Base-by-base conservation (phyloP, 805 yeast genomes). In the Saccharomycopsis synnaedendra region DNA sequence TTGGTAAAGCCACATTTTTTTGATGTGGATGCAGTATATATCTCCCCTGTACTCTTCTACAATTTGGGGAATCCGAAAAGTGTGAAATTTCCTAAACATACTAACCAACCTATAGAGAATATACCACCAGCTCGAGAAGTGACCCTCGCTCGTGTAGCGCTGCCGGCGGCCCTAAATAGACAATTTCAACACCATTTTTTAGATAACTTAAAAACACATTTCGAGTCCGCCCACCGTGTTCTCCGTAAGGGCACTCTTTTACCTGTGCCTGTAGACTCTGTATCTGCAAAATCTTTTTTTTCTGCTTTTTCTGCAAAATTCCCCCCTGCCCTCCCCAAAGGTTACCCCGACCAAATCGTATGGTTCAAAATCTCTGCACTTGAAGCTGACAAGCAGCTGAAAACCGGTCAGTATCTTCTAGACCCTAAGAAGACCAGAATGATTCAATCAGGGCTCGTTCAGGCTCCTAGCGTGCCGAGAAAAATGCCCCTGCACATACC, bases 311-410 rank as follows among this genome's bases (percentile, higher is more conserved):
- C 62, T 49, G 8, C 54, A 54, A 51, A 61, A 1, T 58, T 58
- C 9, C 67, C 67, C 0, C 61, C 61, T 2, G 64, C 70, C 3
- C 63, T 76, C 2, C 87, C 88, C 0, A 62, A 66, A 3, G 86
- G 85, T 0, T 70, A 69, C 28, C 78, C 85, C 1, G 86, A 88
- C 59, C 68, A 76, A 0, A 73, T 89, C 19, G 95, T 88, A 0
- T 90, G 96, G 96, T 90, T 88, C 63, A 76, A 75, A 55, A 74
- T 90, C 1, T 69, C 75, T 2, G 81, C 74, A 5, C 66, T 80
- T 3, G 57, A 65, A 4, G 67, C 62, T 3, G 45, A 54, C 32
- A 45, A 44, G 28, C 4, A 59, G 52, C 27, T 43, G 8, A 34
- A 39, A 3, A 38, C 42, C 11, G 46, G 43, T 4, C 82, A 77